Percentiles rank a stretch among this genome's conserved stretches.
Conservation (phyloP, 306 rosid genomes). For the Arachis hypogaea region DNA sequence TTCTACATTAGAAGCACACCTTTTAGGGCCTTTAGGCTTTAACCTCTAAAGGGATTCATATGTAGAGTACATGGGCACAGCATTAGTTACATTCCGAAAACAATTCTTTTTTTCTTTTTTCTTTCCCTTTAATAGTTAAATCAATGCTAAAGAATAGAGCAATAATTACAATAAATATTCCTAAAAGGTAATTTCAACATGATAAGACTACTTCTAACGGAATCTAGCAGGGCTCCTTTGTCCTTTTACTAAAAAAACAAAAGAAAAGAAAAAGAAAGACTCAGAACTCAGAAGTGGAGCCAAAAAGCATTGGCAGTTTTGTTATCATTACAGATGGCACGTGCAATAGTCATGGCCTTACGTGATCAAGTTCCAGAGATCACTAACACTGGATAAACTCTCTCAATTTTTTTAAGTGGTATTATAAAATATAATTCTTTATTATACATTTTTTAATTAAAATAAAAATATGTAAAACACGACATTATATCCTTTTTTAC, state of each 20-base stretch:
- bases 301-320: constrained; percentile 19
- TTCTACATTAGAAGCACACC: neutral
- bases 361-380: constrained; percentile 27
- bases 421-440: no score
- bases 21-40: neutral
- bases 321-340: constrained; percentile 42
- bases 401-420: no score
- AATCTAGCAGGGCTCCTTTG: constrained; percentile 14
- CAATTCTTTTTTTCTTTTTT: no score
- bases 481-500: no score
- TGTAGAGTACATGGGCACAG: neutral
- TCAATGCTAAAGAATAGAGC: no score
- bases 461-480: neutral
- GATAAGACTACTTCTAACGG: neutral
- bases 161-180: no score
- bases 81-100: neutral
- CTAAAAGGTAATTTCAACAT: no score
- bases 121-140: no score
- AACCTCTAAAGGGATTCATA: neutral
- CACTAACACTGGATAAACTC: neutral
- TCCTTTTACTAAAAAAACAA: no score
- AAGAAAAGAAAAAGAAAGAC: neutral
- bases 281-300: constrained; percentile 32
- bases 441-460: constrained; percentile 1
- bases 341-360: constrained; percentile 29